Percentiles rank a stretch among this genome's conserved stretches.
These are phyloP conservation scores for Piromyces finnis DNA, from an alignment of 192 early-diverging fungal genomes.

Conservation along the genomic window DNA sequence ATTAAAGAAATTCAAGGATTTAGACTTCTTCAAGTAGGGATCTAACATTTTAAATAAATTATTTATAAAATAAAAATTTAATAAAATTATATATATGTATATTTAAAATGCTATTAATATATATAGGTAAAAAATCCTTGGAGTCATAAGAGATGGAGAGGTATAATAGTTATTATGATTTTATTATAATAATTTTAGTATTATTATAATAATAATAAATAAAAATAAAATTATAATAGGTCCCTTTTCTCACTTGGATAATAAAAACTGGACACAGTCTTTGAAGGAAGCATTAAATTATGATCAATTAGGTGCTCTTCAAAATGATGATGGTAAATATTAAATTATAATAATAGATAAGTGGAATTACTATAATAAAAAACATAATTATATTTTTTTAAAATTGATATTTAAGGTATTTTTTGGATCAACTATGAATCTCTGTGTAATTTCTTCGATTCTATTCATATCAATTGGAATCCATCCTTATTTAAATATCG, in stretches of 20 bases:
- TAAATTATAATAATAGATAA: too few relatives aligned
- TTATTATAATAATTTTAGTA: too few relatives aligned
- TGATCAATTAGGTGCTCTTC: constrained; percentile 40
- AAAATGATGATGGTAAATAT: constrained; percentile 49
- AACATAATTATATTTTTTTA: too few relatives aligned
- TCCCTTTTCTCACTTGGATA: constrained; percentile 44
- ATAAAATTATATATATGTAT: too few relatives aligned
- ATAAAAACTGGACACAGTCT: constrained; percentile 45
- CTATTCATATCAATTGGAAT: constrained; percentile 82
- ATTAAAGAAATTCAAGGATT: constrained; percentile 34
- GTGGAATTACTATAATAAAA: too few relatives aligned
- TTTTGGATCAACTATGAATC: constrained; percentile 86
- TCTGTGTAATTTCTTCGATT: constrained; percentile 57
- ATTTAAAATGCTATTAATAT: too few relatives aligned
- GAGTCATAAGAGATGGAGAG: constrained; percentile 71
- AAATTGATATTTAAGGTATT: constrained; percentile 30
- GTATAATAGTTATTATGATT: too few relatives aligned
- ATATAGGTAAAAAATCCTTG: constrained; percentile 63
- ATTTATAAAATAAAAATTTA: too few relatives aligned
- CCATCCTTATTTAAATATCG: constrained; percentile 50
- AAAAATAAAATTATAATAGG: constrained; percentile 11
- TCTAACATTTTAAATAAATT: too few relatives aligned
- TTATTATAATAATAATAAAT: too few relatives aligned
- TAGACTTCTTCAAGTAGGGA: constrained; percentile 48
- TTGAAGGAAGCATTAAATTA: constrained; percentile 48